Conservation (phyloP, 2,329 filamentous ascomycete species). For the Calycina marina region DNA sequence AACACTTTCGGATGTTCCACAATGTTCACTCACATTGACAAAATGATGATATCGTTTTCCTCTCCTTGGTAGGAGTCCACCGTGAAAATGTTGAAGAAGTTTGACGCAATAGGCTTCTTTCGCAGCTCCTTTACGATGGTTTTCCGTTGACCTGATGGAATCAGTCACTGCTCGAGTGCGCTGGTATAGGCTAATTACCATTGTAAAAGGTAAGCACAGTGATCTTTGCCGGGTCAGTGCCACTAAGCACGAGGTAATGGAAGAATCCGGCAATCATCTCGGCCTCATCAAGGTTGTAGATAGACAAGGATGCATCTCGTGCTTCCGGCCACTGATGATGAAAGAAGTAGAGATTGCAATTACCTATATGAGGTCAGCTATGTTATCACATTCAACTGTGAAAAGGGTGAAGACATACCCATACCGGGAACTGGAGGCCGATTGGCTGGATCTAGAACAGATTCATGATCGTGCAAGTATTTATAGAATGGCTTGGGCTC, state of each 20-base stretch:
- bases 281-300: constrained; percentile 57
- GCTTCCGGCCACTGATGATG: constrained; percentile 51
- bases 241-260: constrained; percentile 57
- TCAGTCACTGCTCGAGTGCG: too few species aligned
- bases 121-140: constrained; percentile 36
- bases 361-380: too few species aligned
- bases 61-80: constrained; percentile 88
- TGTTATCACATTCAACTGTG: too few species aligned
- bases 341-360: constrained; percentile 44
- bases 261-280: constrained; percentile 62
- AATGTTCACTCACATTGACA: too few species aligned
- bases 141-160: constrained; percentile 68
- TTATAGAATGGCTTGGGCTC: constrained; percentile 40
- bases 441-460: constrained; percentile 35
- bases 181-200: too few species aligned
- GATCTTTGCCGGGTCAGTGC: constrained; percentile 43
- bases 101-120: constrained; percentile 24
- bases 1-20: too few species aligned
- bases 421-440: constrained; percentile 45
- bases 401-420: too few species aligned
- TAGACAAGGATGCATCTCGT: constrained; percentile 47
- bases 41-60: constrained; percentile 69
- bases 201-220: constrained; percentile 51
- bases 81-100: constrained; percentile 48
- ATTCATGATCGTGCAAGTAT: constrained; percentile 40